Evolutionary conservation across 1,139 yeast genomes (phyloP).

Genomic region (Cylindricascospora bacillispora): DNA sequence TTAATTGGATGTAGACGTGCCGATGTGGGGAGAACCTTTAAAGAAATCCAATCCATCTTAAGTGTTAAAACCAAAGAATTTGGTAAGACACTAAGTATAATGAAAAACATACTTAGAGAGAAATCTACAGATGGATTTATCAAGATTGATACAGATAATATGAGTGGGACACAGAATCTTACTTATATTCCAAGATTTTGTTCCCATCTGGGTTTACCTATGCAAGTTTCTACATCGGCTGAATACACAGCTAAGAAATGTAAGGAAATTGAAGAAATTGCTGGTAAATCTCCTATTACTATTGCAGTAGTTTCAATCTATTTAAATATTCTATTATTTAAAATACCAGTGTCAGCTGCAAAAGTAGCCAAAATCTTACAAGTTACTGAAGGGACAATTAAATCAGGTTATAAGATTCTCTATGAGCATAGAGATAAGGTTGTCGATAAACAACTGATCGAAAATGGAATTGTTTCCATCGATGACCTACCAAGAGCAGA

Average conservation of each 20-base stretch:
- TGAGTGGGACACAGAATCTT: slow-evolving; percentile 81
- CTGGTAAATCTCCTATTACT: slow-evolving; percentile 95
- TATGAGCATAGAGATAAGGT: slow-evolving; percentile 61
- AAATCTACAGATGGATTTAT: slow-evolving; percentile 35
- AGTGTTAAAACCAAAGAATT: slow-evolving; percentile 90
- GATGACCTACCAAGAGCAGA: slow-evolving; percentile 44
- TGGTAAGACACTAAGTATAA: slow-evolving; percentile 75
- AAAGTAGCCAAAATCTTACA: slow-evolving; percentile 92
- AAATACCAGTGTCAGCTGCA: slow-evolving; percentile 53
- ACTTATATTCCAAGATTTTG: slow-evolving; percentile 93
- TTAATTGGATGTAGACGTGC: slow-evolving; percentile 93
- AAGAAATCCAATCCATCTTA: slow-evolving; percentile 92
- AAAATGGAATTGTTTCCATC: slow-evolving; percentile 53
- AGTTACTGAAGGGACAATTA: slow-evolving; percentile 94
- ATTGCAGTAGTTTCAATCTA: slow-evolving; percentile 96
- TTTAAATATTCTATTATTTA: slow-evolving; percentile 78
- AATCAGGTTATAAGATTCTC: slow-evolving; percentile 78
- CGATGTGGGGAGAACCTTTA: slow-evolving; percentile 86
- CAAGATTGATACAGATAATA: slow-evolving; percentile 38
- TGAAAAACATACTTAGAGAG: slow-evolving; percentile 63
- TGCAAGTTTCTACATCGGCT: slow-evolving; percentile 84
- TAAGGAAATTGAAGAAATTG: slow-evolving; percentile 84
- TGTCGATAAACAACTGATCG: slow-evolving; percentile 71
- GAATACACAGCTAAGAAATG: slow-evolving; percentile 84
- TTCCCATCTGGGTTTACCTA: slow-evolving; percentile 79